phyloP scores from a whole-genome alignment of 2,329 filamentous ascomycete species.

The Penicillium vulpinum region DNA sequence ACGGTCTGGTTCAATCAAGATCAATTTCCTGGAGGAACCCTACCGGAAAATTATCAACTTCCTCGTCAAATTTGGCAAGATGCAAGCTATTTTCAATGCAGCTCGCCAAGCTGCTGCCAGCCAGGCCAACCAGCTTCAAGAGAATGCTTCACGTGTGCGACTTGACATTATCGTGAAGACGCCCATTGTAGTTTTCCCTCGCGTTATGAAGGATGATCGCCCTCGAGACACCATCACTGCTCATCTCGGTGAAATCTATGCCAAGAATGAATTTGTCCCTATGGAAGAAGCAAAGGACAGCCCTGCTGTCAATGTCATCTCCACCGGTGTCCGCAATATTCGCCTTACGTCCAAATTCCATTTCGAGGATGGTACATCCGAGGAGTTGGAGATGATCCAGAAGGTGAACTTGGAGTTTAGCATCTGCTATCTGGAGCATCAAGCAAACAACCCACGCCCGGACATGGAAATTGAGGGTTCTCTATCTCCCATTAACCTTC shows the following conservation, averaged over 20 bases:
- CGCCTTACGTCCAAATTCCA: constrained; percentile 86
- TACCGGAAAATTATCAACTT: constrained; percentile 99
- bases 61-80: constrained; percentile 97
- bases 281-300: constrained; percentile 74
- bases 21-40: constrained; percentile 96
- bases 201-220: constrained; percentile 68
- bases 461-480: constrained; percentile 88
- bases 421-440: constrained; percentile 88
- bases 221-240: constrained; percentile 83
- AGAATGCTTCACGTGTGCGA: constrained; percentile 85
- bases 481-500: constrained; percentile 90
- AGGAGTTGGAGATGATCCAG: constrained; percentile 95
- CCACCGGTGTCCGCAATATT: constrained; percentile 88
- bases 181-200: constrained; percentile 92
- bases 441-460: constrained; percentile 71
- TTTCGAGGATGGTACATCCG: constrained; percentile 68
- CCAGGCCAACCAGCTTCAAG: constrained; percentile 89
- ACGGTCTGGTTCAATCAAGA: constrained; percentile 88
- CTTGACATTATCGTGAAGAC: constrained; percentile 94
- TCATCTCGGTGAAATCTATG: constrained; percentile 95
- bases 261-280: constrained; percentile 86
- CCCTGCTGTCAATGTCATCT: constrained; percentile 82
- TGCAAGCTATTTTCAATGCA: constrained; percentile 98
- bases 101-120: constrained; percentile 91
- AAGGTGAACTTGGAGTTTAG: constrained; percentile 93